A percentile compares a stretch with the other conserved stretches of the same genome.
phyloP scores from a whole-genome alignment of 441 rosid genomes.

The Dalechampia spathulata region DNA sequence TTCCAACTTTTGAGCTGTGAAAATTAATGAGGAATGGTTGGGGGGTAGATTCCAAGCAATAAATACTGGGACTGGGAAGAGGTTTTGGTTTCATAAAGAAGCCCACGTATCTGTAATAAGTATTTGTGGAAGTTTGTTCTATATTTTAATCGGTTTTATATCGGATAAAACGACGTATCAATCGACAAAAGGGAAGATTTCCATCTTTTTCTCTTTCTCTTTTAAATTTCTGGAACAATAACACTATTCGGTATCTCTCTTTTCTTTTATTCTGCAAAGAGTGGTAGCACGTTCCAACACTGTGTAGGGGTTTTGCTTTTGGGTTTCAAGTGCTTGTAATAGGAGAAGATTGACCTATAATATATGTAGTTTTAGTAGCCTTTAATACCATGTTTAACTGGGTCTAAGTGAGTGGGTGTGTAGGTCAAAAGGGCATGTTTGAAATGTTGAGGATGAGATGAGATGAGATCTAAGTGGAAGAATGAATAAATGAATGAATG shows the following conservation, averaged over 20 bases:
- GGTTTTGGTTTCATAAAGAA: slow-evolving; percentile 15
- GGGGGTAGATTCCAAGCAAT: slow-evolving; percentile 36
- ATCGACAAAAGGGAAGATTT: slow-evolving; percentile 42
- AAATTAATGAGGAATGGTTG: slow-evolving; percentile 19
- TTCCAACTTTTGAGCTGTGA: slow-evolving; percentile 1
- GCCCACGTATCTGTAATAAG: not conserved
- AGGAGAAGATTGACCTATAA: slow-evolving; percentile 25
- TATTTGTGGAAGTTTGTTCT: slow-evolving; percentile 18
- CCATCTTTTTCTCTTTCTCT: not conserved
- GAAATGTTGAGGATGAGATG: too few species aligned
- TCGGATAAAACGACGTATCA: slow-evolving; percentile 42
- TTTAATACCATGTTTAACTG: slow-evolving; percentile 11
- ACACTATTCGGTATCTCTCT: too few species aligned
- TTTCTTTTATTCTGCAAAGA: too few species aligned
- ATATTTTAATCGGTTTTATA: too few species aligned
- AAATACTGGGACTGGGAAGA: slow-evolving; percentile 11
- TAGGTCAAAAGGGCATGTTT: slow-evolving; percentile 27
- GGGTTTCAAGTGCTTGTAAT: too few species aligned
- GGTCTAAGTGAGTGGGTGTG: slow-evolving; percentile 3
- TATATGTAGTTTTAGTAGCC: not conserved
- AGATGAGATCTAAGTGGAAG: too few species aligned
- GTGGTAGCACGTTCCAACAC: too few species aligned
- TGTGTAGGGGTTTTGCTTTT: too few species aligned
- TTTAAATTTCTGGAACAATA: not conserved
- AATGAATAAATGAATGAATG: slow-evolving; percentile 1